Evolutionary conservation across 1,284 basidiomycete species (phyloP), one percentile per base, ranked within the genome.

Genomic region (Heterobasidion parviporum): DNA sequence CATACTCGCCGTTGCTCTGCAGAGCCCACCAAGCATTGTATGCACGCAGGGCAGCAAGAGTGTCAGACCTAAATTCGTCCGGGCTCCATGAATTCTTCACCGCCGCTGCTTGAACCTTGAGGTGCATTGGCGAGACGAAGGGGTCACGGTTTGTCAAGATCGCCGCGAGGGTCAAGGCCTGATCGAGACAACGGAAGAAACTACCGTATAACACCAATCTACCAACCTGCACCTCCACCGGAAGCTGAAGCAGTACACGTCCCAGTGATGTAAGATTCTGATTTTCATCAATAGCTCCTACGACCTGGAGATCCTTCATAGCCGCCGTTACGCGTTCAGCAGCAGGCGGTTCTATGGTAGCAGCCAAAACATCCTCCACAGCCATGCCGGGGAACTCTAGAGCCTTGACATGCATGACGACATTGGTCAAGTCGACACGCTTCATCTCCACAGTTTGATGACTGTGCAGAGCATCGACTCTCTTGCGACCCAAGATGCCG

Each of bases 351-450:
- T 98, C 95, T 61, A 98, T 98, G 8, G 90, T 82, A 20, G 81
- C 83, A 0, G 82, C 85, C 16, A 98, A 76, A 26, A 98, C 94
- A 56, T 94, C 87, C 67, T 97, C 91, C 16, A 92, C 91, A 36
- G 82, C 75, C 83, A 94, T 86, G 53, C 85, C 85, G 6, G 93
- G 90, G 68, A 98, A 91, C 66, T 94, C 88, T 50, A 98, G 80
- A n/a, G 94, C 95, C 66, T 97, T 98, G 72, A 98, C 85, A 68
- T 96, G 94, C 95, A 97, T 95, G 33, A 94, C 91, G 53, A 95
- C 87, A 66, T 94, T 92, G 68, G 85, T 93, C 63, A 94, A 70
- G 70, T 94, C 92, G n/a, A 88, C 84, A 35, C 94, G 82, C 72
- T 94, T 94, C 94, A 98, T 98, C 72, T 98, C 95, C 44, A 98